Evolutionary conservation across 106 monocot species (phyloP), one percentile per base, ranked within the genome.

Genomic region (Dioscorea alata): DNA sequence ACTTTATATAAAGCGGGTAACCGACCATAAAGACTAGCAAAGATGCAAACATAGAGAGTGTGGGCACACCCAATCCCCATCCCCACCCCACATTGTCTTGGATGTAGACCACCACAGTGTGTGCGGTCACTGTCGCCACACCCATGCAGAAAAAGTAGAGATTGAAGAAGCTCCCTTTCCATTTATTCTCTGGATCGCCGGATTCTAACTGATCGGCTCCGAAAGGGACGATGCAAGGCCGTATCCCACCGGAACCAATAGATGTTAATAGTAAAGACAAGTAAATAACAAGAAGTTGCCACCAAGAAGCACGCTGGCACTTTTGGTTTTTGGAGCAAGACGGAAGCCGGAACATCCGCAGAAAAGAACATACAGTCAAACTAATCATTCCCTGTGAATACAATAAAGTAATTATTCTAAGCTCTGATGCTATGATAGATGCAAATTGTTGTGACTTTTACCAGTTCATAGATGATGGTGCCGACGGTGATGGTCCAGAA

Each of bases 141-240:
- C 72, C 64, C 74, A 79, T 71, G 50, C 67, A 42, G 68, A 83
- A 79, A 72, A 68, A 79, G 68, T 72, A 83, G 33, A 79, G 57
- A 68, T 83, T 79, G 79, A 83, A 83, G 75, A 79, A 83, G 74
- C 22, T 75, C 65, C 61, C 70, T 17, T 63, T 63, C 62, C 28
- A 1, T 28, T 60, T 67, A n/a, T 5, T 6, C 16, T n/a, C 51
- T 1, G 17, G 25, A 8, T 52, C 34, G 56, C 52, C 28, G 31
- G 61, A 62, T 4, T 81, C 81, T 64, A 89, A 82, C 70, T 93
- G 88, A 76, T 93, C 93, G 4, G 90, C 94, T 17, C 94, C 94
- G 66, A 94, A 90, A 12, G 94, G 73, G 8, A 81, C 82, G 8
- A 90, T 80, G 61, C 90, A 90, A 10, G 94, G 90, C 21, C 87